Evolutionary conservation across 169 alveolate genomes (phyloP), one percentile per base, ranked within the genome.

Genomic region (Plasmodium adleri): DNA sequence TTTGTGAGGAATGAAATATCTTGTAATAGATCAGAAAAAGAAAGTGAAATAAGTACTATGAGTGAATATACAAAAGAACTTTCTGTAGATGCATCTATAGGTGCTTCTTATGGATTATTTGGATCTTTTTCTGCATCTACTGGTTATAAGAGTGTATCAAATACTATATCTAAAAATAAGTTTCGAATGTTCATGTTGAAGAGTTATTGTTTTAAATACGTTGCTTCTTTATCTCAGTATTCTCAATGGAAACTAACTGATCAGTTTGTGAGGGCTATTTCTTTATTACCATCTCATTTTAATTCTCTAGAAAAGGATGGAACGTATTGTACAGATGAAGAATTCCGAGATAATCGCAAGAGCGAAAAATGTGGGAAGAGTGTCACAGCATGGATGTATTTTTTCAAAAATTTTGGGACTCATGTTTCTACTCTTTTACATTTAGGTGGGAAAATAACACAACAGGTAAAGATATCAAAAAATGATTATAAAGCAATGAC

Each of bases 381-480:
- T n/a, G 97, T 95, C 26, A 24, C 74, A 39, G 76, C 96, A 47
- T 95, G 97, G 97, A 90, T 95, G 94, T 62, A 83, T 17, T 93
- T 95, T 73, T 93, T 95, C 83, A 71, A 94, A 88, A 92, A 88
- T 76, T 94, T 83, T 86, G 97, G 97, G 22, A 95, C 97, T 1
- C 97, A 95, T 64, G 94, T 93, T 43, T 91, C 96, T 12, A 93
- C 95, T 24, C 72, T 93, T 32, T 63, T 95, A 26, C 97, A 95
- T 52, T 93, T 95, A 20, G 97, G 97, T 6, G 97, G 97, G 8
- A 95, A 95, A 74, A 91, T 95, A 88, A 94, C 97, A 68, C 90
- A 94, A 72, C 97, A 94, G 67, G 91, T 95, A 10, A 95, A 94
- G 59, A 80, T 94, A 71, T 74, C 93, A 58, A 92, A 93, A 71